phyloP scores from a whole-genome alignment of 2,329 filamentous ascomycete species.

The Amauroascus niger region DNA sequence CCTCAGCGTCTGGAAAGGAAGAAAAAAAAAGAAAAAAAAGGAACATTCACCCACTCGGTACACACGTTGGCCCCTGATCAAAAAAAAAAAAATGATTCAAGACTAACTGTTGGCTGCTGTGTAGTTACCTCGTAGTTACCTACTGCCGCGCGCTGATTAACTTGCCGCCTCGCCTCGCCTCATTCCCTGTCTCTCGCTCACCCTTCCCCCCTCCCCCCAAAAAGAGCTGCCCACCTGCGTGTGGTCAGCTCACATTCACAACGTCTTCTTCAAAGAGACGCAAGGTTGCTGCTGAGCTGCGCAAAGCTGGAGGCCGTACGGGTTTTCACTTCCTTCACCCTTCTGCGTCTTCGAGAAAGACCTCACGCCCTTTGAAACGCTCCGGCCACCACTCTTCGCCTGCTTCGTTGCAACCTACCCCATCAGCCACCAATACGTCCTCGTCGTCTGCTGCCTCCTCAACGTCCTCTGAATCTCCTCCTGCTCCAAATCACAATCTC shows the following conservation, averaged over 20 bases:
- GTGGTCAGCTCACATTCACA: slow-evolving; percentile 41
- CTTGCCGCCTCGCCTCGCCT: background rate
- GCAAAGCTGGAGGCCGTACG: slow-evolving; percentile 29
- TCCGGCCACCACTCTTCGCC: slow-evolving; percentile 23
- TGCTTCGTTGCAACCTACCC: slow-evolving; percentile 18
- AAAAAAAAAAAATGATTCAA: no score
- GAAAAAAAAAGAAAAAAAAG: no score
- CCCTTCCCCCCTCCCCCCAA: background rate
- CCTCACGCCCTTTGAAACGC: slow-evolving; percentile 11
- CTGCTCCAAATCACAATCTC: background rate
- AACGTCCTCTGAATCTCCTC: slow-evolving; percentile 19
- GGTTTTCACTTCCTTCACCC: slow-evolving; percentile 20
- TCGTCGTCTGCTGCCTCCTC: slow-evolving; percentile 27
- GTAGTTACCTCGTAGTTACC: no score
- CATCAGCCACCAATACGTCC: slow-evolving; percentile 4
- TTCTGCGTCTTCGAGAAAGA: slow-evolving; percentile 9
- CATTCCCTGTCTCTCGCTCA: background rate
- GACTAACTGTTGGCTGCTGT: slow-evolving; percentile 28
- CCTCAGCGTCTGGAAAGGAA: no score
- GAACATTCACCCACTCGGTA: slow-evolving; percentile 1
- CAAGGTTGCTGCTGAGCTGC: slow-evolving; percentile 37
- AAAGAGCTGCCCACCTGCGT: slow-evolving; percentile 37
- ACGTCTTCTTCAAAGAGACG: slow-evolving; percentile 44
- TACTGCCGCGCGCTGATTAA: background rate
- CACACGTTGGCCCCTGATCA: no score